Base-by-base conservation (phyloP, 495 filamentous ascomycete species). In the Trichoderma reesei region DNA sequence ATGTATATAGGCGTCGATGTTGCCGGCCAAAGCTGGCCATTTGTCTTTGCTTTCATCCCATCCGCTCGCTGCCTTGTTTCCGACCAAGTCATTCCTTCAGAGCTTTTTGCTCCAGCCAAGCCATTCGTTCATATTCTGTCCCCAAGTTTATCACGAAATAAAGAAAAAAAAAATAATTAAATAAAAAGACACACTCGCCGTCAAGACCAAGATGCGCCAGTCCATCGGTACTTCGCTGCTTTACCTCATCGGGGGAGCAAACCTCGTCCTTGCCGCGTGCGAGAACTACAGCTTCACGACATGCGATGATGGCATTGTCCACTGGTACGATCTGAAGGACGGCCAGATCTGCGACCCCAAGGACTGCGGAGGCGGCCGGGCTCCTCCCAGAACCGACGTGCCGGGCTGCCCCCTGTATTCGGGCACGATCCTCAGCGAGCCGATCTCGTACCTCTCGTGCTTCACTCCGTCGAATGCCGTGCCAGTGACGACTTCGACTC, bases 281-380 rank as follows among this genome's bases (percentile, higher is more conserved):
- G 60, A 37, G 8, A 63, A 33, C 44, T 48, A 66, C 44, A 66
- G 41, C 44, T 66, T 63, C 44, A 62, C 60, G 16, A 42, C 60
- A 54, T 75, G 72, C 60, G 74, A 71, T 63, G 77, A 79, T 60
- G 76, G 76, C 60, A 79, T 73, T 66, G 66, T 78, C 48, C 74
- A 80, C 73, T 73, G 70, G 71, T 85, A 80, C 68, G 79, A 83
- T 64, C 83, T 83, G 0, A 76, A 69, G 64, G 82, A 74, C 20
- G 83, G 84, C 68, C 82, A 88, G 70, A 77, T 88, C 71, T 86
- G 85, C 78, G 76, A 75, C 5, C 71, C 81, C 54, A 75, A 83
- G 65, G 84, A 87, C 77, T 88, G 86, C 69, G 86, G 86, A 37
- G 86, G 86, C 63, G 85, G 84, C 31, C 77, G 80, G 51, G 85